Base-by-base conservation (phyloP, 2,329 filamentous ascomycete species). In the Tetracladium maxilliforme region DNA sequence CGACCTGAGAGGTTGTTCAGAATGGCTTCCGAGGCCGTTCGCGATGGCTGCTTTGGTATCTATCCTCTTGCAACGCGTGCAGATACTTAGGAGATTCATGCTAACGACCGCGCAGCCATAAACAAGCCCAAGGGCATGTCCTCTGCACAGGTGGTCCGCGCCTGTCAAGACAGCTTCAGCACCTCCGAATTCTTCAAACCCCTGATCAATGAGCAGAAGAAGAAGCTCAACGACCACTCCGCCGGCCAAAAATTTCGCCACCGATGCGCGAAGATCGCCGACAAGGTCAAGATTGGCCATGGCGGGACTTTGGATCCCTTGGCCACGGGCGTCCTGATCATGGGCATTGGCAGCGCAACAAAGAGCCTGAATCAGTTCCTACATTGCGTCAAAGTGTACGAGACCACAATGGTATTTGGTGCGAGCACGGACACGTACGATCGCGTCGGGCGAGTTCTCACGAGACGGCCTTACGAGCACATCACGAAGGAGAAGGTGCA, bases 401-500 rank as follows among this genome's bases (percentile, higher is more conserved):
- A 95, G 51, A 74, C 83, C 1, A 68, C 84, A 4, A 69, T 95
- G 1, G 54, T 95, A 4, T 95, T 98, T 43, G 90, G 90, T 29
- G 82, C 81, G 7, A 82, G 78, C 41, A 94, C 87, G 22, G 90
- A 95, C 49, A 84, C 77, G 10, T 95, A 95, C 49, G 90, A 98
- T 47, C 64, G 73, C 10, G 66, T 79, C 6, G 90, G 90, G 12
- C 87, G 90, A 48, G 61, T 95, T 20, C 66, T 94, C 20, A 71
- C 70, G 36, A 70, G 71, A 39, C 74, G 73, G 19, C 60, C 68
- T 6, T 90, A 87, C 47, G 71, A 76, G 27, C 80, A 93, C 43
- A 66, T 98, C 31, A 94, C 86, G 6, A 68, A 64, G 28, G 72
- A 79, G 25, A 61, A 64, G 40, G 79, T 95, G 0, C 79, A 92